Base-by-base conservation (phyloP, 306 rosid species). In the Cucurbita ficifolia region DNA sequence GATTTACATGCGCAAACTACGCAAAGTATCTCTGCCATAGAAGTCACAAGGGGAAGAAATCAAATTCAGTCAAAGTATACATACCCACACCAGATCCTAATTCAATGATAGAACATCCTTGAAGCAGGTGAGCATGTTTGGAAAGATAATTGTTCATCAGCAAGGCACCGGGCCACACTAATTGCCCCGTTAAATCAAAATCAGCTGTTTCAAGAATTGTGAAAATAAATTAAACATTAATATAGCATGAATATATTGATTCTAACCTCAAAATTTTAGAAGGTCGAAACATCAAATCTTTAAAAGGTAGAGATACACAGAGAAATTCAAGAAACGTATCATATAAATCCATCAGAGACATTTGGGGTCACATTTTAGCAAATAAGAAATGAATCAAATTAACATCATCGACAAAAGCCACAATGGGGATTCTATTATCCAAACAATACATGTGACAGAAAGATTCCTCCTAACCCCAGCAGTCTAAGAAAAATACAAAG, bases 151-250 rank as follows among this genome's bases (percentile, higher is more conserved):
- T 92, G 78, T 92, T 92, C 78, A 92, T 33, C 73, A 92, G 79
- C 87, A 88, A 85, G 72, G 98, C 98, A 71, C 98, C 98, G 9
- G 98, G 98, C 98, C 98, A 92, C 7, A 92, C 98, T 87, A 92
- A 68, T 59, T 92, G 96, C 70, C 98, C 98, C 11, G 98, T 92
- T 82, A 90, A 81, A 86, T 92, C 98, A 83, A 88, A 92, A 83
- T 92, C 98, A 78, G 96, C 98, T 90, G 88, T 83, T 80, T 40
- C 82, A 49, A 82, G 60, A 75, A 78, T 50, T 5, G 16, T 29
- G 69, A 38, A 62, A 62, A 62, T 36, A 38, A 16, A 62, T 17
- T 14, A 22, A 62, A 62, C 69, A 62, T 8, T 38, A 62, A 17
- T 39, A 38, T 39, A 62, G 16, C 70, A 61, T 35, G 69, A 53